These are phyloP conservation scores for Dryadomyces quercivorus DNA, from an alignment of 2,329 filamentous ascomycete genomes.

Conservation along the genomic window DNA sequence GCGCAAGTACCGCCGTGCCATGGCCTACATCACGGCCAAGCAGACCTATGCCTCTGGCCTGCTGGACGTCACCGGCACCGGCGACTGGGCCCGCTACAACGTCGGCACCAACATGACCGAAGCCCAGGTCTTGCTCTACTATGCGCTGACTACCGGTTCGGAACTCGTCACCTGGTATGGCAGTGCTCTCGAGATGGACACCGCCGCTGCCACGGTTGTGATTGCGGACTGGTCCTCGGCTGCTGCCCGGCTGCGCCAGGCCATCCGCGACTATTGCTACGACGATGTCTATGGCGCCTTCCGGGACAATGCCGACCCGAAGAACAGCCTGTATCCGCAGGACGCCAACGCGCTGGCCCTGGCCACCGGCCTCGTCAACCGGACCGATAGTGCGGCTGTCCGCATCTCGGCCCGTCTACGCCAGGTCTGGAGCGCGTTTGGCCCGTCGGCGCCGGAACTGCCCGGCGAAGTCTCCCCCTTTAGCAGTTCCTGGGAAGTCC, in stretches of 20 bases:
- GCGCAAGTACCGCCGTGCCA: constrained; percentile 19
- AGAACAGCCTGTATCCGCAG: constrained; percentile 38
- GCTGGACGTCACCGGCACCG: constrained; percentile 34
- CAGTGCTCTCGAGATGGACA: constrained; percentile 19
- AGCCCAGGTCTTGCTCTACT: constrained; percentile 40
- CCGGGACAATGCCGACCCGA: constrained; percentile 34
- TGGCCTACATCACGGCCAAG: constrained; percentile 17
- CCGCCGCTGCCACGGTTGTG: constrained; percentile 12
- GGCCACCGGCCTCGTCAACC: constrained; percentile 29
- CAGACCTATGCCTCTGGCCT: constrained; percentile 21
- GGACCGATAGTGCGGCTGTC: constrained; percentile 12
- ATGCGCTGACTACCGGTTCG: constrained; percentile 39
- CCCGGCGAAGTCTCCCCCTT: constrained; percentile 46
- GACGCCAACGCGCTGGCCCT: constrained; percentile 47
- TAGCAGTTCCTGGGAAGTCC: constrained; percentile 45
- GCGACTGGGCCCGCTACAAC: constrained; percentile 38
- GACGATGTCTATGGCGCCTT: constrained; percentile 35
- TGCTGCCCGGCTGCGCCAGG: constrained; percentile 27
- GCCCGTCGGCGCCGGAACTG: constrained; percentile 42
- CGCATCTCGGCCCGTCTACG: constrained; percentile 31
- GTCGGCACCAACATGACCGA: constrained; percentile 37
- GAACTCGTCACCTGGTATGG: constrained; percentile 34
- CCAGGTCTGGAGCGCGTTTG: constrained; percentile 42
- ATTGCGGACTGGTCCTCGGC: constrained; percentile 25
- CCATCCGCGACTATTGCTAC: constrained; percentile 36